A percentile compares a stretch with the other conserved stretches of the same genome.
phyloP scores from a whole-genome alignment of 345 rosid genomes.

The Lumnitzera racemosa region DNA sequence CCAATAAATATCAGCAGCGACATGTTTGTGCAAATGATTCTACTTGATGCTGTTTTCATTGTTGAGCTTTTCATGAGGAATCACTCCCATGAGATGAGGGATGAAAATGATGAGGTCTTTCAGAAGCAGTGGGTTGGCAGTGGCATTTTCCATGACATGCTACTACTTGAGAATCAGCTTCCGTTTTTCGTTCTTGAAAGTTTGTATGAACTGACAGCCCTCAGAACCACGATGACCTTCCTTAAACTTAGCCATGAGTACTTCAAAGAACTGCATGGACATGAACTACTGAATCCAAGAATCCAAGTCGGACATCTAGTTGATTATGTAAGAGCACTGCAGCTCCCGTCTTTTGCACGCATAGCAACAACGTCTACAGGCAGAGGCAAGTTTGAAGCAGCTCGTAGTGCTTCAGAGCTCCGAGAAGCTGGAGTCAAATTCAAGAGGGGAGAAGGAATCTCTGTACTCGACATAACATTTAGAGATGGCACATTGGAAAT shows the following conservation, averaged over 20 bases:
- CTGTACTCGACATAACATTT: conserved; percentile 21
- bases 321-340: conserved; percentile 14
- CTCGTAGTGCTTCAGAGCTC: conserved; percentile 25
- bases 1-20: conserved; percentile 7
- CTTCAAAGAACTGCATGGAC: conserved; percentile 18
- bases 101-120: conserved; percentile 19
- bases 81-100: conserved; percentile 1
- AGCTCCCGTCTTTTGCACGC: conserved; percentile 9
- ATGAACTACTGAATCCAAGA: conserved; percentile 6
- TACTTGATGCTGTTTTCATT: conserved; percentile 22
- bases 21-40: conserved; percentile 24
- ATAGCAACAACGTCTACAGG: background rate
- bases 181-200: conserved; percentile 14
- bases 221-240: background rate
- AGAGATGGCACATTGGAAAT: conserved; percentile 18
- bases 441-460: conserved; percentile 2
- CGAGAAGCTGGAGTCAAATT: conserved; percentile 31
- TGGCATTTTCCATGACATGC: conserved; percentile 12
- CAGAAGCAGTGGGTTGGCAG: conserved; percentile 22
- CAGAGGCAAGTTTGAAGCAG: conserved; percentile 4
- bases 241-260: conserved; percentile 13
- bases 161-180: conserved; percentile 19
- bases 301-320: conserved; percentile 14
- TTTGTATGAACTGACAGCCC: conserved; percentile 11
- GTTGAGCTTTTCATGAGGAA: conserved; percentile 27